Conservation (phyloP, 2,329 filamentous ascomycete species). For the Bipolaris victoriae region DNA sequence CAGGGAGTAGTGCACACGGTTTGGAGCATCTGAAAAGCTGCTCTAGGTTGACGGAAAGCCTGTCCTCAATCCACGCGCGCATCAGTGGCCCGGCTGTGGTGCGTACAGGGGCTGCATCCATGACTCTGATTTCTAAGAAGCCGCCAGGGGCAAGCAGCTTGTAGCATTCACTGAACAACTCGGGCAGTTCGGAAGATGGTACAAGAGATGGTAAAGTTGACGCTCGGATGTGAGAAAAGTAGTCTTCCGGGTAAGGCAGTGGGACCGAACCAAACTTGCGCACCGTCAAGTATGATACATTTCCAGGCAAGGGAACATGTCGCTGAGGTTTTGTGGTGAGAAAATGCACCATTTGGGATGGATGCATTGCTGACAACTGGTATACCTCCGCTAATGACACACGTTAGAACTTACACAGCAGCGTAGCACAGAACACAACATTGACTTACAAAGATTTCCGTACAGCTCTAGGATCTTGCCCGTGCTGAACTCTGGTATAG, state of each 20-base stretch:
- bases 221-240: constrained; percentile 48
- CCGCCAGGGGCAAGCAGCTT: constrained; percentile 63
- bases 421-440: constrained; percentile 20
- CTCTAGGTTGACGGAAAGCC: constrained; percentile 66
- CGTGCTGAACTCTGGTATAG: constrained; percentile 37
- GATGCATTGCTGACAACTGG: constrained; percentile 53
- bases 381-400: constrained; percentile 50
- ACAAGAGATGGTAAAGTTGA: constrained; percentile 63
- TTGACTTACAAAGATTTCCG: constrained; percentile 48
- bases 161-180: constrained; percentile 63
- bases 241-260: constrained; percentile 54
- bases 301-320: constrained; percentile 43
- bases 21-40: constrained; percentile 64
- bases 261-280: constrained; percentile 52
- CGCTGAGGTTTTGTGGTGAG: constrained; percentile 43
- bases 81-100: constrained; percentile 64
- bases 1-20: constrained; percentile 64
- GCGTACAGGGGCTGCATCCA: constrained; percentile 66
- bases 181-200: constrained; percentile 62
- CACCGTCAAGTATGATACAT: constrained; percentile 39
- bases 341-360: constrained; percentile 46
- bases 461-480: constrained; percentile 49
- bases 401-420: constrained; percentile 38
- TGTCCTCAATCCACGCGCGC: constrained; percentile 66
- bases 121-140: constrained; percentile 63